Conservation (phyloP, 352 stramenopile species). For the Aphanomyces stellatus region DNA sequence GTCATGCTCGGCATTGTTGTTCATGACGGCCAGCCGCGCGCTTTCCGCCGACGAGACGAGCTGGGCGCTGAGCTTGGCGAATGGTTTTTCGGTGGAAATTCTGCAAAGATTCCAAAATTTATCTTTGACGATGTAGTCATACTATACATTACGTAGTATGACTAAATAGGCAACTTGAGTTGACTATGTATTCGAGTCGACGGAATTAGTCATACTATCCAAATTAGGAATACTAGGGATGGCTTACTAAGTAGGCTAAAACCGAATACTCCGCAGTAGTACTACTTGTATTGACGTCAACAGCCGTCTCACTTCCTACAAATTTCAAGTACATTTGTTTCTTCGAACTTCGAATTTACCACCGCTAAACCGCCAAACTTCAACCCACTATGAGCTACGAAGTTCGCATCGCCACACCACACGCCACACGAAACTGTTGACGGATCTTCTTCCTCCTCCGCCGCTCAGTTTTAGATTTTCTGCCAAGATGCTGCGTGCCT, state of each 20-base stretch:
- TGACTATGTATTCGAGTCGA: too few relatives aligned
- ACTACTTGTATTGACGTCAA: not conserved
- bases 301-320: not conserved
- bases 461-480: constrained; percentile 11
- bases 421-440: constrained; percentile 8
- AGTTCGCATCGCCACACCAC: not conserved
- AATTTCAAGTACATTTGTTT: not conserved
- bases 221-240: too few relatives aligned
- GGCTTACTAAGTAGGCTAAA: too few relatives aligned
- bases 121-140: not conserved
- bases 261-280: too few relatives aligned
- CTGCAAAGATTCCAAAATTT: not conserved
- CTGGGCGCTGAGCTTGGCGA: not conserved
- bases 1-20: not conserved
- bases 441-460: too few relatives aligned
- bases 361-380: not conserved
- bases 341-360: not conserved
- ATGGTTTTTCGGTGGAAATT: not conserved
- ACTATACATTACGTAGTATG: too few relatives aligned
- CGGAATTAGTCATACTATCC: too few relatives aligned
- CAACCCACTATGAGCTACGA: not conserved
- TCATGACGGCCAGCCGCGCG: not conserved
- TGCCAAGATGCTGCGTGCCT: not conserved
- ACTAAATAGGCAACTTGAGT: too few relatives aligned
- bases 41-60: not conserved